Evolutionary conservation across 2,329 filamentous ascomycete species (phyloP).

Genomic region (Neoascochyta sp.): DNA sequence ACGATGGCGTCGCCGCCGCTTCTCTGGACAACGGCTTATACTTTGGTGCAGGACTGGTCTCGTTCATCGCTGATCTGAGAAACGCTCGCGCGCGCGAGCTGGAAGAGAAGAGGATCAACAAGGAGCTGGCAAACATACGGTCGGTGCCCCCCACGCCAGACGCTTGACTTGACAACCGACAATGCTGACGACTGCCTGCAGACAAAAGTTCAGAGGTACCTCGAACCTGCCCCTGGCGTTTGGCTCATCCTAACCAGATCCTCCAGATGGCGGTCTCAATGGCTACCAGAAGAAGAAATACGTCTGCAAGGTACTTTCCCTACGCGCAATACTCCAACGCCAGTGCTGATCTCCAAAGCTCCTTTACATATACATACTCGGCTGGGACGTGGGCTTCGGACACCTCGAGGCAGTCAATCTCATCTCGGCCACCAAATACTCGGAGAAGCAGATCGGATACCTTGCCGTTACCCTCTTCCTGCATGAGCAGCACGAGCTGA

Average conservation of each 20-base stretch:
- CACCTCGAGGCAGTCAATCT: slow-evolving; percentile 97
- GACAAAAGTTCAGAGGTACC: slow-evolving; percentile 87
- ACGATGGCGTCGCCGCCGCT: slow-evolving; percentile 1
- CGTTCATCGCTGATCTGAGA: slow-evolving; percentile 94
- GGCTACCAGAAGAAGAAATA: slow-evolving; percentile 99
- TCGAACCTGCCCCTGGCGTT: slow-evolving; percentile 1
- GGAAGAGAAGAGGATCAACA: slow-evolving; percentile 99
- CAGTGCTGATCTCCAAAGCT: slow-evolving; percentile 50
- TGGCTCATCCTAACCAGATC: slow-evolving; percentile 12
- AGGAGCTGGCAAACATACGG: slow-evolving; percentile 96
- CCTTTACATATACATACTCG: slow-evolving; percentile 97
- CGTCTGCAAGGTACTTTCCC: slow-evolving; percentile 74
- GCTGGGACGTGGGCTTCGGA: slow-evolving; percentile 98
- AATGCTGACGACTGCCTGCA: slow-evolving; percentile 36
- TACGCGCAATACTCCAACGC: not conserved
- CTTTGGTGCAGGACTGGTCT: slow-evolving; percentile 66
- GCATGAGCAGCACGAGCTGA: slow-evolving; percentile 92
- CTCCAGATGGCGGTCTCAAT: slow-evolving; percentile 73
- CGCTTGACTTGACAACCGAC: slow-evolving; percentile 4
- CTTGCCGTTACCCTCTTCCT: slow-evolving; percentile 95
- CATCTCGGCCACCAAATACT: slow-evolving; percentile 95
- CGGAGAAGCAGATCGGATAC: slow-evolving; percentile 98
- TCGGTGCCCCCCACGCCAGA: slow-evolving; percentile 46
- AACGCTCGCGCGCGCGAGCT: slow-evolving; percentile 93
- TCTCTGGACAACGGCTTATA: slow-evolving; percentile 11